Evolutionary conservation across 2,329 filamentous ascomycete species (phyloP).

Genomic region (Neocucurbitaria cava): DNA sequence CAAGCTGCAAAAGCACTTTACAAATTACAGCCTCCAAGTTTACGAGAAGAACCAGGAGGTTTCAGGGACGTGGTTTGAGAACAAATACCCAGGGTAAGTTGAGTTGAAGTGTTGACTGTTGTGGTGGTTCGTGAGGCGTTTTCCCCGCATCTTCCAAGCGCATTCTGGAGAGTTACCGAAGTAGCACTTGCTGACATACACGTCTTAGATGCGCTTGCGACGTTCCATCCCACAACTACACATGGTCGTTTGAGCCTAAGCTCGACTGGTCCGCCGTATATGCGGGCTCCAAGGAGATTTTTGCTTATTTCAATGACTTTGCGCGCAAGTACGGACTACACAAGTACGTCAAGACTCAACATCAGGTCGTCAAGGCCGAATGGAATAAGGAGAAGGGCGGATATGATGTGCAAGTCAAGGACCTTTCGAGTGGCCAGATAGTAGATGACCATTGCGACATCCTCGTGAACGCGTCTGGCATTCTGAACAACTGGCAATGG

Average conservation of each 20-base stretch:
- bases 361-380: constrained; percentile 41
- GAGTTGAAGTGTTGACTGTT: neutral
- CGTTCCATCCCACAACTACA: constrained; percentile 61
- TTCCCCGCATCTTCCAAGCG: neutral
- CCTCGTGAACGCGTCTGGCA: constrained; percentile 58
- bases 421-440: constrained; percentile 34
- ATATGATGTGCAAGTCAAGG: constrained; percentile 46
- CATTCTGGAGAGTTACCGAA: neutral
- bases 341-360: constrained; percentile 45
- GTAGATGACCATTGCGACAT: constrained; percentile 56
- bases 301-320: constrained; percentile 52
- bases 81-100: constrained; percentile 52
- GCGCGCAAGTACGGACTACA: constrained; percentile 49
- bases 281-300: constrained; percentile 53
- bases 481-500: constrained; percentile 61
- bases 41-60: constrained; percentile 60
- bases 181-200: constrained; percentile 16
- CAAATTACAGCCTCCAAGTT: constrained; percentile 51
- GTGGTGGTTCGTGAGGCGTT: neutral
- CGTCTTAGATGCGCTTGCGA: constrained; percentile 55
- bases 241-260: constrained; percentile 58
- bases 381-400: constrained; percentile 49
- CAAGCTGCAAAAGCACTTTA: constrained; percentile 56
- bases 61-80: constrained; percentile 62
- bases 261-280: constrained; percentile 54